Conservation (phyloP, 2,329 filamentous ascomycete genomes). For the Microsporum canis region DNA sequence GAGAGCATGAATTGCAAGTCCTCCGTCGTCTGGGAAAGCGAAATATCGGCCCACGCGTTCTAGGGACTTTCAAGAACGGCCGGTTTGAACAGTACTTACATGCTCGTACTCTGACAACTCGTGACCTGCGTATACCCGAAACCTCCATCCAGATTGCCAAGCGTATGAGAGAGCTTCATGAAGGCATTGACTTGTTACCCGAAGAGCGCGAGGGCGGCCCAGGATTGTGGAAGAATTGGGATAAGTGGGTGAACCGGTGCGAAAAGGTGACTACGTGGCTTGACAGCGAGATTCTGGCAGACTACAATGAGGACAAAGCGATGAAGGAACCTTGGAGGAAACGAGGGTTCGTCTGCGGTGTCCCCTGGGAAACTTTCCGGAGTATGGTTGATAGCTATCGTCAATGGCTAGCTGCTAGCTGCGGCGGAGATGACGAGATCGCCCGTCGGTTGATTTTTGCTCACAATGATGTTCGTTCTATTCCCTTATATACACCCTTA, state of each 20-base stretch:
- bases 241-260: constrained; percentile 66
- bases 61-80: constrained; percentile 89
- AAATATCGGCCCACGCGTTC: constrained; percentile 79
- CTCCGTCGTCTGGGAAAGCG: constrained; percentile 76
- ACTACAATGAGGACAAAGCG: constrained; percentile 33
- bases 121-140: constrained; percentile 65
- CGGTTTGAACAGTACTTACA: constrained; percentile 93
- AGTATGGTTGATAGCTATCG: constrained; percentile 66
- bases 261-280: constrained; percentile 43
- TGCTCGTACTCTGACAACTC: constrained; percentile 64
- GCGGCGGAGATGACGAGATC: constrained; percentile 55
- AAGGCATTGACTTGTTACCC: constrained; percentile 76
- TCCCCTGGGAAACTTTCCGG: constrained; percentile 70
- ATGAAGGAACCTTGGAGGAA: constrained; percentile 50
- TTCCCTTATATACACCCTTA: not conserved
- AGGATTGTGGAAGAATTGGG: constrained; percentile 85
- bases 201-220: constrained; percentile 69
- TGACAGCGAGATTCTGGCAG: constrained; percentile 47
- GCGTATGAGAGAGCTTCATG: constrained; percentile 90
- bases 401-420: constrained; percentile 57
- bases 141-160: constrained; percentile 91
- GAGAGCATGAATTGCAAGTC: constrained; percentile 79
- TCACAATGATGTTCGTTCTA: constrained; percentile 75
- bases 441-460: constrained; percentile 75
- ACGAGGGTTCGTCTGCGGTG: constrained; percentile 67